These are phyloP conservation scores for Monilinia vaccinii-corymbosi DNA, from an alignment of 2,329 filamentous ascomycete species.

Conservation along the genomic window DNA sequence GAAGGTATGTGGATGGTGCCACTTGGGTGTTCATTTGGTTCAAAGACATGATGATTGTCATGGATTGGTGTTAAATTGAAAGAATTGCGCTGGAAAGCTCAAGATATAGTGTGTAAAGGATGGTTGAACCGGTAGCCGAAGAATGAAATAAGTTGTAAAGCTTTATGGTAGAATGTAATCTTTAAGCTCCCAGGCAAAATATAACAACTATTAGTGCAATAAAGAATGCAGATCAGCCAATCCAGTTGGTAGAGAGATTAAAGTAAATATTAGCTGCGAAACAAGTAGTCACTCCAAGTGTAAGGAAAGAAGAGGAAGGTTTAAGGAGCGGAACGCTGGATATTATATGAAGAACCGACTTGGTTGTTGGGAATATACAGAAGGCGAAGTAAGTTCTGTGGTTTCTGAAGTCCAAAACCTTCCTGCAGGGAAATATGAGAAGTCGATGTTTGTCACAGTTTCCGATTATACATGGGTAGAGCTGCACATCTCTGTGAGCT, in stretches of 20 bases:
- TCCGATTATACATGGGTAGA: conserved; percentile 29
- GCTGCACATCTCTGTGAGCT: conserved; percentile 26
- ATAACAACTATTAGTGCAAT: conserved; percentile 30
- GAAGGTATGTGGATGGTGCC: conserved; percentile 24
- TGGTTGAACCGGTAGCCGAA: conserved; percentile 28
- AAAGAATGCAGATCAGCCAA: conserved; percentile 45
- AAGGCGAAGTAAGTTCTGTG: background rate
- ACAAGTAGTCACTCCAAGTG: conserved; percentile 29
- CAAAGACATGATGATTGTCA: conserved; percentile 28
- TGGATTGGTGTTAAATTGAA: conserved; percentile 20
- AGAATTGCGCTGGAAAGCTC: conserved; percentile 1
- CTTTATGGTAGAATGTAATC: conserved; percentile 39
- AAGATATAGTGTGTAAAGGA: conserved; percentile 19
- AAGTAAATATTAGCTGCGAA: conserved; percentile 32
- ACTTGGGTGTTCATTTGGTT: conserved; percentile 30
- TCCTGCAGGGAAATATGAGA: conserved; percentile 9
- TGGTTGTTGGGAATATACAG: conserved; percentile 23
- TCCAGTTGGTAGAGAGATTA: conserved; percentile 43
- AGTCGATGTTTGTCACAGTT: conserved; percentile 27
- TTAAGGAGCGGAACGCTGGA: conserved; percentile 15
- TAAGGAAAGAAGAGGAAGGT: conserved; percentile 22
- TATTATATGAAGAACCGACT: conserved; percentile 26
- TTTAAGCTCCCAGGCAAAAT: conserved; percentile 25
- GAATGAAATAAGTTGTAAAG: conserved; percentile 26
- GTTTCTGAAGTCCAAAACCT: background rate